Evolutionary conservation across 2,329 filamentous ascomycete species (phyloP).

Genomic region (Trichothecium roseum): DNA sequence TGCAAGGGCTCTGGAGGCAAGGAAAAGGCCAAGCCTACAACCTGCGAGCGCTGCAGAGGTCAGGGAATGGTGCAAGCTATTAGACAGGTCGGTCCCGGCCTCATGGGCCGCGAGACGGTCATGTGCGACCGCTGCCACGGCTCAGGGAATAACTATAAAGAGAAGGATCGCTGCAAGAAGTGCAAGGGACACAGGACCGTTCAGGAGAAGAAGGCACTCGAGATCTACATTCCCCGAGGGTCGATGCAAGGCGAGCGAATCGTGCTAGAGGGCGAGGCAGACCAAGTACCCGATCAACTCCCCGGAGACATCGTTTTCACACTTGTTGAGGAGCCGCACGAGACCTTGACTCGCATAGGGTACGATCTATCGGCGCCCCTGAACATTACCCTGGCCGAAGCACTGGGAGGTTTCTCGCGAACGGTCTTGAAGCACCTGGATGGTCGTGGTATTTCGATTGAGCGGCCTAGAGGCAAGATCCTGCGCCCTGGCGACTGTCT

Average conservation of each 20-base stretch:
- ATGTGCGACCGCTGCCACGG: slow-evolving; percentile 77
- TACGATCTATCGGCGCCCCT: slow-evolving; percentile 76
- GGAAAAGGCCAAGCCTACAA: slow-evolving; percentile 75
- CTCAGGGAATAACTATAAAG: slow-evolving; percentile 77
- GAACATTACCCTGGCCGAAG: slow-evolving; percentile 71
- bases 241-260: slow-evolving; percentile 83
- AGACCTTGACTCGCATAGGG: slow-evolving; percentile 71
- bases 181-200: slow-evolving; percentile 88
- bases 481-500: slow-evolving; percentile 75
- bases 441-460: slow-evolving; percentile 76
- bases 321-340: slow-evolving; percentile 71
- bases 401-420: slow-evolving; percentile 79
- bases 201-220: slow-evolving; percentile 85
- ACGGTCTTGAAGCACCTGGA: slow-evolving; percentile 89
- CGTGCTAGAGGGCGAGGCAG: slow-evolving; percentile 83
- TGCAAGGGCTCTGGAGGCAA: slow-evolving; percentile 89
- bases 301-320: slow-evolving; percentile 92
- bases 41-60: slow-evolving; percentile 78
- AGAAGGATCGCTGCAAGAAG: slow-evolving; percentile 98
- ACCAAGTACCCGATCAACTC: slow-evolving; percentile 79
- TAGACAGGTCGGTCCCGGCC: slow-evolving; percentile 74
- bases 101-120: slow-evolving; percentile 72
- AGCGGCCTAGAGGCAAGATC: slow-evolving; percentile 71
- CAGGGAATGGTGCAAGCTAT: slow-evolving; percentile 67
- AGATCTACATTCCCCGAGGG: slow-evolving; percentile 90